These are phyloP conservation scores for Mycena epipterygia DNA, from an alignment of 768 basidiomycete species.

Conservation along the genomic window DNA sequence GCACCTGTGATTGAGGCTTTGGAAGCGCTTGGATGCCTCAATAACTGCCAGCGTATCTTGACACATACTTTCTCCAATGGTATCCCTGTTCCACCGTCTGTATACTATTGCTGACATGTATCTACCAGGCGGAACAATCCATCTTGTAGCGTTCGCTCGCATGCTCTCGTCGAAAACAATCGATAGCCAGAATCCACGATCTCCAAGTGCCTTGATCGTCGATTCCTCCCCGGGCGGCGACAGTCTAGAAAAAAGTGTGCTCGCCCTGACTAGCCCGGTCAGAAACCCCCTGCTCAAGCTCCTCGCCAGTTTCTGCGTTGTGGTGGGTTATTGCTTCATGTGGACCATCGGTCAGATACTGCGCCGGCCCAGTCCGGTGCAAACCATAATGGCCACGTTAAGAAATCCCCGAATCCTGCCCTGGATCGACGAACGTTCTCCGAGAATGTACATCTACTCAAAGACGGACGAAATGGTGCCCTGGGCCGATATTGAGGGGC, in stretches of 20 bases:
- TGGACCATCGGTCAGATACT: constrained; percentile 41
- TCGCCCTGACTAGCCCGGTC: constrained; percentile 50
- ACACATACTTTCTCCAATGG: constrained; percentile 66
- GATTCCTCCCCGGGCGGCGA: constrained; percentile 62
- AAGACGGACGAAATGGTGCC: constrained; percentile 57
- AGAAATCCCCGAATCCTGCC: constrained; percentile 50
- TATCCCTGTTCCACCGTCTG: constrained; percentile 29
- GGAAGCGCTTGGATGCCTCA: constrained; percentile 52
- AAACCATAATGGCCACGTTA: constrained; percentile 45
- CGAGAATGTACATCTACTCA: constrained; percentile 63
- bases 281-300: constrained; percentile 46
- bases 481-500: constrained; percentile 50
- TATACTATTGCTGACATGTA: background rate
- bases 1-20: constrained; percentile 53
- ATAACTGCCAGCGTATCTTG: constrained; percentile 50
- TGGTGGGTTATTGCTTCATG: constrained; percentile 43
- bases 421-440: constrained; percentile 54
- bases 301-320: constrained; percentile 42
- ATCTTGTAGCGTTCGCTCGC: constrained; percentile 51
- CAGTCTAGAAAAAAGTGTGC: constrained; percentile 41
- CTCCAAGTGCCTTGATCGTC: constrained; percentile 53
- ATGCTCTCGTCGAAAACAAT: constrained; percentile 43
- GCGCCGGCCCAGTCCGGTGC: constrained; percentile 39
- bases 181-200: constrained; percentile 22
- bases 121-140: constrained; percentile 55